Conservation (phyloP, 495 filamentous ascomycete species). For the Trichoderma virens region DNA sequence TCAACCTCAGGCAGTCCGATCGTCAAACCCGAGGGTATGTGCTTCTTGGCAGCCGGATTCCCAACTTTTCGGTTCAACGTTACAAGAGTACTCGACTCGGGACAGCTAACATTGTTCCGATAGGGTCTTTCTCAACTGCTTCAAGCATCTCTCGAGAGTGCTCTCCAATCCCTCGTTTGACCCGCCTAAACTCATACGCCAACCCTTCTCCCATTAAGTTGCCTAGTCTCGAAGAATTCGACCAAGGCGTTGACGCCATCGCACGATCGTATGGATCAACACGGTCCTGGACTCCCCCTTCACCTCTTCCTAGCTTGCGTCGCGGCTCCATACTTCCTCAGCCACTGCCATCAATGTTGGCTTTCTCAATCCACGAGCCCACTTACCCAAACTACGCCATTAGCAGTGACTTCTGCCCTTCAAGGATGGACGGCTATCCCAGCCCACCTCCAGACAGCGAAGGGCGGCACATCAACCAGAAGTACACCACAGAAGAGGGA, state of each 20-base stretch:
- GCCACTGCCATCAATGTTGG: neutral
- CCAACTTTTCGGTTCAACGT: neutral
- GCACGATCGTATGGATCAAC: neutral
- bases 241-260: conserved; percentile 8
- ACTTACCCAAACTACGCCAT: conserved; percentile 7
- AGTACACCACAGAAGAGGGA: conserved; percentile 24
- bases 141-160: neutral
- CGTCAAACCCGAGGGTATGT: conserved; percentile 2
- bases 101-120: neutral
- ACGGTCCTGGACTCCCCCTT: neutral
- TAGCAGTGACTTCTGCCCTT: neutral
- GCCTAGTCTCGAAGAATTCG: conserved; percentile 8
- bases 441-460: conserved; percentile 8
- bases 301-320: neutral
- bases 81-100: neutral
- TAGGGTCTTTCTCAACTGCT: conserved; percentile 3
- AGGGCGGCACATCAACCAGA: conserved; percentile 23
- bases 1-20: conserved; percentile 8
- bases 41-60: neutral
- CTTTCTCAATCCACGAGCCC: neutral
- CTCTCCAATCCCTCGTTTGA: neutral
- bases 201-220: neutral
- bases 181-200: conserved; percentile 3
- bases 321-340: neutral
- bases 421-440: neutral